Evolutionary conservation across 805 yeast species (phyloP), one percentile per base, ranked within the genome.

Genomic region (Barnettozyma populi): DNA sequence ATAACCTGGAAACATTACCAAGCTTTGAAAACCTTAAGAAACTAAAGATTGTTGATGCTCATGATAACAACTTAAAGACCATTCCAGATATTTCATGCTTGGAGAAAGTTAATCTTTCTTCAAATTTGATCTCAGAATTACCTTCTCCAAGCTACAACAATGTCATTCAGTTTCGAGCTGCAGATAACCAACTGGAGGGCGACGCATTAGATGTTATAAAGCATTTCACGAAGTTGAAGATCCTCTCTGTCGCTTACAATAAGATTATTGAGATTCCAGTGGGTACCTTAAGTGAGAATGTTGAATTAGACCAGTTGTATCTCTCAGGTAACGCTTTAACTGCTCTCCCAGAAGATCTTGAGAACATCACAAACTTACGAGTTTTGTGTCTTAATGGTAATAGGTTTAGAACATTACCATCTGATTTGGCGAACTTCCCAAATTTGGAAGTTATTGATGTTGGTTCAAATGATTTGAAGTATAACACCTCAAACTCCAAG

Each of bases 401-500:
- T 63, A 85, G 86, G 60, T 75, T 94, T 53, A 86, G 86, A 41
- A 79, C 96, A 0, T 67, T 94, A 39, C 98, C 99, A 0, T 84
- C 96, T 0, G 99, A 92, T 61, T 66, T 94, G 42, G 80, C 92
- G 8, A 82, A 82, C 49, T 73, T 90, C 41, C 61, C 67, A 1
- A 74, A 78, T 23, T 68, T 94, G 59, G 77, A 76, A 29, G 84
- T 82, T 9, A 73, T 94, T 34, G 99, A 94, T 68, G 94, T 88
- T 16, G 96, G 97, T 4, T 86, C 95, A 2, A 94, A 94, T 63
- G 84, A 82, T 51, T 71, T 94, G 66, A 86, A 90, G 59, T 94
- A 94, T 66, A 94, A 94, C 58, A 89, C 92, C 47, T 85, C 94
- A 3, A 94, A 94, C 64, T 87, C 90, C 77, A 95, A 94, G 14